Evolutionary conservation across 129 eudicot species (phyloP).

Genomic region (Centrapalus pauciflorus): DNA sequence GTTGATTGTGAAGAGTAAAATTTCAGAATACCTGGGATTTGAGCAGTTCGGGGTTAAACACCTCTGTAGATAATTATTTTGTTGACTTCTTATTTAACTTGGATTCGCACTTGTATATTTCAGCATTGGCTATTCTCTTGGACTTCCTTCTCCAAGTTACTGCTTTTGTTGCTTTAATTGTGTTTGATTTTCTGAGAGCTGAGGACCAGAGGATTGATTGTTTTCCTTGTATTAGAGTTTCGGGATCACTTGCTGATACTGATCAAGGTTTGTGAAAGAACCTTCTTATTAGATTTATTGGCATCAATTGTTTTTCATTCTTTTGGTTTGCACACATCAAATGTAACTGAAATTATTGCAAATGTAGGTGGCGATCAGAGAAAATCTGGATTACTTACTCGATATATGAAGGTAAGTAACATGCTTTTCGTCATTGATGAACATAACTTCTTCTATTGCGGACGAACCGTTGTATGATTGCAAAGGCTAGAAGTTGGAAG

Average conservation of each 20-base stretch:
- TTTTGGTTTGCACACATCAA: slow-evolving; percentile 6
- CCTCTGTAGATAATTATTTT: not conserved
- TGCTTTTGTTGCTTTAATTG: slow-evolving; percentile 96
- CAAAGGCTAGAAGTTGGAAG: not conserved
- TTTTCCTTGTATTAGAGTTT: slow-evolving; percentile 69
- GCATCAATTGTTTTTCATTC: not conserved
- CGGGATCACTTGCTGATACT: slow-evolving; percentile 50
- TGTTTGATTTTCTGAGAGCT: slow-evolving; percentile 76
- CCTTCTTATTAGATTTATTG: not conserved
- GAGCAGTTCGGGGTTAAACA: not conserved
- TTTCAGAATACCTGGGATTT: not conserved
- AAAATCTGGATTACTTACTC: slow-evolving; percentile 69
- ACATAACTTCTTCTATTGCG: not conserved
- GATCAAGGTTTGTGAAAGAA: slow-evolving; percentile 55
- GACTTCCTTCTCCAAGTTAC: slow-evolving; percentile 99
- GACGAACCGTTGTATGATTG: not conserved
- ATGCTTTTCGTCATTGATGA: not conserved
- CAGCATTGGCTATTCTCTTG: slow-evolving; percentile 97
- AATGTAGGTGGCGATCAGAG: slow-evolving; percentile 53
- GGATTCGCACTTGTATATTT: slow-evolving; percentile 11
- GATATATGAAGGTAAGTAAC: slow-evolving; percentile 87
- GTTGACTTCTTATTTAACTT: slow-evolving; percentile 14
- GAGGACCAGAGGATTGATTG: slow-evolving; percentile 92
- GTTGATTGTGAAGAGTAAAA: no score
- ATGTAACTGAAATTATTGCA: slow-evolving; percentile 6